Base-by-base conservation (phyloP, 768 basidiomycete genomes). In the Amanita thiersii region DNA sequence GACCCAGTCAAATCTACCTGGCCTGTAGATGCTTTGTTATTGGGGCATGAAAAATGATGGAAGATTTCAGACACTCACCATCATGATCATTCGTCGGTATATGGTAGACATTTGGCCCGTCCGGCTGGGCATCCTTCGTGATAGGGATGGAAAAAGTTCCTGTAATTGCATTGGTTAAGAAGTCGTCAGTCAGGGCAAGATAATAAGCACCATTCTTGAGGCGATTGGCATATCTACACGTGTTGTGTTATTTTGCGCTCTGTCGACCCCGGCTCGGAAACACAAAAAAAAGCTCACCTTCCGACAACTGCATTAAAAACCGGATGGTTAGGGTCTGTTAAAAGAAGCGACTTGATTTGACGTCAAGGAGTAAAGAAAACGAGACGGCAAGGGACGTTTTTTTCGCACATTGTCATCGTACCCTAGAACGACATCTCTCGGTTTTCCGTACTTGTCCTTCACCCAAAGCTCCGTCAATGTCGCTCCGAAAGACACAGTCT, bases 381-480 rank as follows among this genome's bases (percentile, higher is more conserved):
- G 12, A 9, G 32, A 12, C 2, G 19, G 20, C 28, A 39, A 30
- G 14, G 21, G 12, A 59, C n/a, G n/a, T n/a, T n/a, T n/a, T 21
- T 14, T 17, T 28, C 60, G 43, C 37, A 70, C 70, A 42, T 69
- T 71, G 48, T 77, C 69, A 47, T 78, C 75, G 47, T 75, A 79
- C 1, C 77, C 76, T 1, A 77, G 59, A n/a, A 77, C 59, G 7
- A 80, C 66, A 52, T 79, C 75, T 35, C 70, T 59, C 4, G 60
- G 45, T n/a, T 61, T 61, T 2, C 72, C 70, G 40, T 59, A 47
- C 53, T 63, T 72, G 52, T 77, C 75, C 44, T 72, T 70, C 2
- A 75, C 73, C 70, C 69, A 73, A 2, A 79, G 55, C 45, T 75
- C 68, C 2, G 73, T 74, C 53, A 77, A 48, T 1, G 73, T 76